Percentiles rank a stretch among this genome's conserved stretches.
phyloP scores from a whole-genome alignment of 805 yeast species.

The Brettanomyces sp. region DNA sequence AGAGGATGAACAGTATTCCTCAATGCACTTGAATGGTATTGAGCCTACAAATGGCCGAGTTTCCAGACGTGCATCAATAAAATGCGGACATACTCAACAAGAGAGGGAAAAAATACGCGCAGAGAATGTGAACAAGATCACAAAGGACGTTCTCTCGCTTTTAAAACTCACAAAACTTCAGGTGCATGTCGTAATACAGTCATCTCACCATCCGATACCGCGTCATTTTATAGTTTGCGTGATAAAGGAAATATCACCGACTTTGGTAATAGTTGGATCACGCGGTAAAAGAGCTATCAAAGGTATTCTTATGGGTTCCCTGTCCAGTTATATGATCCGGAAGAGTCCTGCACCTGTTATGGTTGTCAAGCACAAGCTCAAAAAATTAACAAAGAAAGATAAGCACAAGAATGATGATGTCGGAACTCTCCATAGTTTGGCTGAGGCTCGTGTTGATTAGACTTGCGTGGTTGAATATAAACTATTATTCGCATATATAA shows the following conservation, averaged over 20 bases:
- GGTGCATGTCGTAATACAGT: constrained; percentile 65
- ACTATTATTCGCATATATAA: background rate
- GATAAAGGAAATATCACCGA: constrained; percentile 63
- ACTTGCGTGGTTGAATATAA: too few species aligned
- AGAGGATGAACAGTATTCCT: constrained; percentile 32
- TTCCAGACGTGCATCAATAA: constrained; percentile 6
- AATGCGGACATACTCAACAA: constrained; percentile 5
- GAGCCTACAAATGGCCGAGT: constrained; percentile 11
- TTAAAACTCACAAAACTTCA: constrained; percentile 60
- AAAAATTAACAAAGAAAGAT: constrained; percentile 51
- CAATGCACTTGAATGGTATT: constrained; percentile 28
- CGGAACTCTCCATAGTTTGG: constrained; percentile 35
- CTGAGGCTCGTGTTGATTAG: constrained; percentile 32
- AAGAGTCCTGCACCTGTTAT: constrained; percentile 68
- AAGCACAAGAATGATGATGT: constrained; percentile 48
- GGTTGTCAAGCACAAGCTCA: constrained; percentile 68
- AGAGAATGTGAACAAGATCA: constrained; percentile 34
- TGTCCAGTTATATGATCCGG: constrained; percentile 64
- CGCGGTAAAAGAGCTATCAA: constrained; percentile 64
- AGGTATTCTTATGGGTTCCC: constrained; percentile 66
- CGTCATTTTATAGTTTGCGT: constrained; percentile 61
- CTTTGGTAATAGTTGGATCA: constrained; percentile 67
- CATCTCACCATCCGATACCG: constrained; percentile 68
- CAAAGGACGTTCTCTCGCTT: constrained; percentile 31
- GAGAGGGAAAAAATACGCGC: constrained; percentile 30